Evolutionary conservation across 257 asterid species (phyloP).

Genomic region (Paulownia fortunei): DNA sequence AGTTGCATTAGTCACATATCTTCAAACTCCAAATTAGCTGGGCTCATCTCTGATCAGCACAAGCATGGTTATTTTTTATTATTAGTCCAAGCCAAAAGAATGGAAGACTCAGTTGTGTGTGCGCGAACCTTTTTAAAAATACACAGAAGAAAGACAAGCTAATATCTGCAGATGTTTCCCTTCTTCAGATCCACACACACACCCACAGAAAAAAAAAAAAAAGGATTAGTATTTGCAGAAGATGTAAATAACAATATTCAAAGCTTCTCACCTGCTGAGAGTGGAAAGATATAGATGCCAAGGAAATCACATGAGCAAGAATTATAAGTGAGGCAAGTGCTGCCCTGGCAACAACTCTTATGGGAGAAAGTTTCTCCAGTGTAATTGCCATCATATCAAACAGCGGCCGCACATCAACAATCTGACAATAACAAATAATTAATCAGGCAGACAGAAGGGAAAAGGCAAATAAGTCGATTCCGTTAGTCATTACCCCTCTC

Average conservation of each 20-base stretch:
- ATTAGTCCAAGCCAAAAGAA: not conserved
- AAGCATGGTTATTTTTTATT: not conserved
- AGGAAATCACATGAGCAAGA: constrained; percentile 86
- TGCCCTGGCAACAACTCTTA: constrained; percentile 79
- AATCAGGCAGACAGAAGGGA: constrained; percentile 5
- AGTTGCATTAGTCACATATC: not conserved
- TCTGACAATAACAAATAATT: constrained; percentile 48
- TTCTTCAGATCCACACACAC: not conserved
- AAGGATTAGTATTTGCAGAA: not conserved
- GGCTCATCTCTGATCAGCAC: not conserved
- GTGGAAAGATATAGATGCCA: constrained; percentile 68
- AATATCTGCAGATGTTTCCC: not conserved
- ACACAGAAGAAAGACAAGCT: not conserved
- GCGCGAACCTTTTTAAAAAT: not conserved
- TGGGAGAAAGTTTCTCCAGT: constrained; percentile 86
- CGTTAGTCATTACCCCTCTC: constrained; percentile 74
- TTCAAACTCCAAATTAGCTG: not conserved
- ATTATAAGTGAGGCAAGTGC: constrained; percentile 82
- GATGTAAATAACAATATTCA: not conserved
- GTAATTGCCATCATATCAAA: constrained; percentile 95
- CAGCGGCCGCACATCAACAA: constrained; percentile 76
- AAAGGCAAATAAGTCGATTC: not conserved
- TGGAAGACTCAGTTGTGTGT: not conserved
- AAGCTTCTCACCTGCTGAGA: constrained; percentile 68
- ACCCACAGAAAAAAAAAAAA: not conserved